phyloP scores from a whole-genome alignment of 2,329 filamentous ascomycete species.

The Ascocoryne sarcoides region DNA sequence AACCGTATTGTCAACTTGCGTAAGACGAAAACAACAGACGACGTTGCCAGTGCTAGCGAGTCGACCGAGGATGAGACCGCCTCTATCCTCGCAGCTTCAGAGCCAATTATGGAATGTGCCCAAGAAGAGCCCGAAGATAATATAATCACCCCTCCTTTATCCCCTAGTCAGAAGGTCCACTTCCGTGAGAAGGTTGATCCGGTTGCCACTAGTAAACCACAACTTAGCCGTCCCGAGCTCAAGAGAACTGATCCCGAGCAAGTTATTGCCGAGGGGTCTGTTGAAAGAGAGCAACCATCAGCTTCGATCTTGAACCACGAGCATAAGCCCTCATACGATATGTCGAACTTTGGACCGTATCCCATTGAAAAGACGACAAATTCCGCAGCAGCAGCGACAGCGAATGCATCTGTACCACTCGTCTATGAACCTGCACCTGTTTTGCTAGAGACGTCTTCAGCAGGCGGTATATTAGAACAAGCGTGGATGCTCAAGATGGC shows the following conservation, averaged over 20 bases:
- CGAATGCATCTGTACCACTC: conserved; percentile 1
- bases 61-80: conserved; percentile 35
- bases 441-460: conserved; percentile 9
- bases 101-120: conserved; percentile 48
- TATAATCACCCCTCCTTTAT: conserved; percentile 41
- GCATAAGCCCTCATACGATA: conserved; percentile 11
- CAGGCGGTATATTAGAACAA: conserved; percentile 36
- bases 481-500: conserved; percentile 93
- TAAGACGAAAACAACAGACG: conserved; percentile 41
- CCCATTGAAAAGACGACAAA: conserved; percentile 15
- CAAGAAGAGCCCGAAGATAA: conserved; percentile 53
- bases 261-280: conserved; percentile 9
- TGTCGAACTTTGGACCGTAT: conserved; percentile 10
- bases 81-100: conserved; percentile 50
- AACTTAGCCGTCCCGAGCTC: conserved; percentile 4
- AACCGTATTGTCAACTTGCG: conserved; percentile 74
- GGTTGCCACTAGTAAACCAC: neutral
- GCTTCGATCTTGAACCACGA: conserved; percentile 13
- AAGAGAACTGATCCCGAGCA: conserved; percentile 14
- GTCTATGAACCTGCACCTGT: conserved; percentile 15
- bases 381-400: neutral
- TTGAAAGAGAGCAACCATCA: conserved; percentile 11
- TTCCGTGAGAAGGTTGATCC: conserved; percentile 30
- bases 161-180: conserved; percentile 31
- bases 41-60: conserved; percentile 42